These are phyloP conservation scores for Ammopiptanthus mongolicus DNA, from an alignment of 306 rosid species.

Conservation along the genomic window DNA sequence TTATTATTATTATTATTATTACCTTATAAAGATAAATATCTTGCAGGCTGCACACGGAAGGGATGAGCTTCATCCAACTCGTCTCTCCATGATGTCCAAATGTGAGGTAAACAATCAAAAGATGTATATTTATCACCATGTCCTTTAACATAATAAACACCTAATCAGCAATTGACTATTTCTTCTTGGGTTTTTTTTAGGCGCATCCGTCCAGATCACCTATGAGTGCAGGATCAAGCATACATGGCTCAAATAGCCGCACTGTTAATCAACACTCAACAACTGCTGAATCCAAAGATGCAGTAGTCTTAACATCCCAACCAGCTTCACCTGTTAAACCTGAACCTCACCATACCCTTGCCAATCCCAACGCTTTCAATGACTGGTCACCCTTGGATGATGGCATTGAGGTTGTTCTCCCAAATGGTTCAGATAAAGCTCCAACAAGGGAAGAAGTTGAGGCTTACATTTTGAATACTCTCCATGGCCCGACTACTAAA, in stretches of 20 bases:
- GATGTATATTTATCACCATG: not conserved
- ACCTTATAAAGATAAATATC: slow-evolving; percentile 12
- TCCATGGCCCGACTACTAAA: slow-evolving; percentile 16
- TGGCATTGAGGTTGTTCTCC: slow-evolving; percentile 42
- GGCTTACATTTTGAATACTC: slow-evolving; percentile 25
- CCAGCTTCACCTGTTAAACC: slow-evolving; percentile 20
- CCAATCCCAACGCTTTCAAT: not conserved
- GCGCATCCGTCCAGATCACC: slow-evolving; percentile 24
- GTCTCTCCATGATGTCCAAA: slow-evolving; percentile 33
- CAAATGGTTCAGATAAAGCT: slow-evolving; percentile 24
- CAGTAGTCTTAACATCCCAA: not conserved
- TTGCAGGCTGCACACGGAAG: slow-evolving; percentile 52
- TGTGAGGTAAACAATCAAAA: slow-evolving; percentile 40
- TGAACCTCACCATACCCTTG: not conserved
- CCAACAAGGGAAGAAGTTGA: slow-evolving; percentile 43
- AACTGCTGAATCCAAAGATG: slow-evolving; percentile 15
- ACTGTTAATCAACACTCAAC: slow-evolving; percentile 21
- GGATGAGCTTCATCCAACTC: slow-evolving; percentile 47
- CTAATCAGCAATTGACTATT: not conserved
- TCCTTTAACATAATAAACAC: not conserved
- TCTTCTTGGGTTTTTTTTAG: slow-evolving; percentile 25
- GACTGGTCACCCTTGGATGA: slow-evolving; percentile 82
- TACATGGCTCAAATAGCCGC: slow-evolving; percentile 19
- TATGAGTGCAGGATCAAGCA: slow-evolving; percentile 16
- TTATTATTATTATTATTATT: not conserved